phyloP scores from a whole-genome alignment of 495 filamentous ascomycete species.

The Neurospora tetrasperma region DNA sequence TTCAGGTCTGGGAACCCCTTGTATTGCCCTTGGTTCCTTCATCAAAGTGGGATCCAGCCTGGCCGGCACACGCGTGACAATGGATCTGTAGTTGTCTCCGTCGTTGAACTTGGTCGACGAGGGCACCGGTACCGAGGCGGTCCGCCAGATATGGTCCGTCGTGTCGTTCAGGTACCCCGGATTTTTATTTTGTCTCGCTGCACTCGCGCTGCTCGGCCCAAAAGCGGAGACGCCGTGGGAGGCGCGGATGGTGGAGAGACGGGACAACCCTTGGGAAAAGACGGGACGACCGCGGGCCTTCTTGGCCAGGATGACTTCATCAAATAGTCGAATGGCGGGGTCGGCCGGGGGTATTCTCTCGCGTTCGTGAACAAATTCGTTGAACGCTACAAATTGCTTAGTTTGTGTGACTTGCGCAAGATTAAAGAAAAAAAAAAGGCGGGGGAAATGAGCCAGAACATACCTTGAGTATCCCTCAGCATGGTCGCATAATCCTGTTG shows the following conservation, averaged over 20 bases:
- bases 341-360: constrained; percentile 50
- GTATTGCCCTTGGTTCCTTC: constrained; percentile 73
- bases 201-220: constrained; percentile 21
- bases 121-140: constrained; percentile 69
- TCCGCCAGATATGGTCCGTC: constrained; percentile 86
- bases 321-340: constrained; percentile 76
- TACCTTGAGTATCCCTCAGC: constrained; percentile 90
- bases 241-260: constrained; percentile 39
- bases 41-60: constrained; percentile 79
- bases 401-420: constrained; percentile 4
- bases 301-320: constrained; percentile 91
- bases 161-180: constrained; percentile 75
- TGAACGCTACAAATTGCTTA: constrained; percentile 54
- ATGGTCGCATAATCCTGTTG: constrained; percentile 80
- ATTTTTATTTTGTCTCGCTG: constrained; percentile 25
- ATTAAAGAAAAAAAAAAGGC: not conserved
- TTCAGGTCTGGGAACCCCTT: constrained; percentile 59
- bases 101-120: constrained; percentile 58
- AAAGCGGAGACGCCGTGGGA: constrained; percentile 33
- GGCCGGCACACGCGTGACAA: constrained; percentile 55
- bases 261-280: constrained; percentile 41
- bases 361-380: constrained; percentile 91
- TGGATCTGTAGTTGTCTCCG: constrained; percentile 41
- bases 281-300: constrained; percentile 64
- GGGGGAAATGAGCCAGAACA: constrained; percentile 9